phyloP scores from a whole-genome alignment of 2,329 filamentous ascomycete genomes.

The Parasarocladium wereldwijsianum region DNA sequence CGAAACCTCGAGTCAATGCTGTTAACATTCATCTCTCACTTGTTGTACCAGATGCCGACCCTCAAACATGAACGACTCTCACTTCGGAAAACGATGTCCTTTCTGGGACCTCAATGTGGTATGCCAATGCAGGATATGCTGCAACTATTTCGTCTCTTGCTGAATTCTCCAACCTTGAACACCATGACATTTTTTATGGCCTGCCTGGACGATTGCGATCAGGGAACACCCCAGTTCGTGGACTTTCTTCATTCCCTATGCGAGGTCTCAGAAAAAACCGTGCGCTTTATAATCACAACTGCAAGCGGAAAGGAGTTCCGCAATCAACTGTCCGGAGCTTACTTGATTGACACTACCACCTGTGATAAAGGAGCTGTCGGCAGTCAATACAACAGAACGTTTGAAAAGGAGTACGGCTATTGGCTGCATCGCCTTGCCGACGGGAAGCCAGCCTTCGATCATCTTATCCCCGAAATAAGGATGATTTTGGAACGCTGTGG shows the following conservation, averaged over 20 bases:
- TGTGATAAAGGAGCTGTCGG: too few relatives aligned
- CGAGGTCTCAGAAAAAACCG: not conserved
- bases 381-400: not conserved
- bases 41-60: too few relatives aligned
- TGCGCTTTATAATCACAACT: conserved; percentile 1
- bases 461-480: not conserved
- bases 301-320: not conserved
- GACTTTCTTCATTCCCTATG: conserved; percentile 1
- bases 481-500: conserved; percentile 1
- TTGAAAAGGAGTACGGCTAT: conserved; percentile 1
- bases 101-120: not conserved
- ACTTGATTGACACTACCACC: not conserved
- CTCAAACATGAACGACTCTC: not conserved
- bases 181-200: conserved; percentile 1
- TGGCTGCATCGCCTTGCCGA: not conserved
- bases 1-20: not conserved
- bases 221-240: not conserved
- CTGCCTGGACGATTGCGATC: conserved; percentile 3
- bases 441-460: not conserved
- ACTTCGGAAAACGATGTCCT: conserved; percentile 1
- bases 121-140: not conserved
- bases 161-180: not conserved
- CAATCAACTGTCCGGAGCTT: not conserved
- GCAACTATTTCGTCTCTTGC: conserved; percentile 1
- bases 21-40: conserved; percentile 1